Percentiles rank a stretch among this genome's conserved stretches.
Conservation (phyloP, 768 basidiomycete species). For the Boletus edulis region DNA sequence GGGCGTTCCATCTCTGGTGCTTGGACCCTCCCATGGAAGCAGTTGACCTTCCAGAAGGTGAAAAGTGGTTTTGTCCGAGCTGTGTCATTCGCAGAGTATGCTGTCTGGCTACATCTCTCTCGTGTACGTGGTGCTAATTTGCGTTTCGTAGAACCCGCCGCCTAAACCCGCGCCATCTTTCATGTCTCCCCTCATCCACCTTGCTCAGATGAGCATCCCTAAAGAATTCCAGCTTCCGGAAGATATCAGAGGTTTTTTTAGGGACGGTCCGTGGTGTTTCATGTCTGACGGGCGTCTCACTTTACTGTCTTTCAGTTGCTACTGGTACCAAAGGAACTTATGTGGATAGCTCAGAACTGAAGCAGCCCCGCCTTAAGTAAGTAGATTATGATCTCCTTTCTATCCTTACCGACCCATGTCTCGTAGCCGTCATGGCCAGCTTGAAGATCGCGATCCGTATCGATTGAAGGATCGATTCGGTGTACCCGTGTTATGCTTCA, state of each 20-base stretch:
- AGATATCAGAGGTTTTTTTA: slow-evolving; percentile 80
- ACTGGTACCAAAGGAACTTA: slow-evolving; percentile 81
- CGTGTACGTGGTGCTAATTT: slow-evolving; percentile 12
- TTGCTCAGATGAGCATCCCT: slow-evolving; percentile 67
- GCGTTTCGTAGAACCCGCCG: slow-evolving; percentile 51
- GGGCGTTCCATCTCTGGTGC: slow-evolving; percentile 95
- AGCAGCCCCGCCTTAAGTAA: slow-evolving; percentile 80
- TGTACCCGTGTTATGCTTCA: slow-evolving; percentile 83
- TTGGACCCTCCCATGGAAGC: slow-evolving; percentile 93
- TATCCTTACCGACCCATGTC: slow-evolving; percentile 1
- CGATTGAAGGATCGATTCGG: slow-evolving; percentile 84
- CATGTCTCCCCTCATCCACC: slow-evolving; percentile 68
- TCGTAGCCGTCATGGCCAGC: slow-evolving; percentile 75
- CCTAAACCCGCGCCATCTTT: slow-evolving; percentile 67
- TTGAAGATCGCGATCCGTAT: slow-evolving; percentile 90
- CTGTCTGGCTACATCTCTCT: not conserved
- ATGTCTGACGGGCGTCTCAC: slow-evolving; percentile 9
- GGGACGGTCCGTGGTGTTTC: slow-evolving; percentile 62
- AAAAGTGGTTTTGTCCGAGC: slow-evolving; percentile 76
- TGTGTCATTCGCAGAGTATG: slow-evolving; percentile 67
- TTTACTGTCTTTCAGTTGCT: slow-evolving; percentile 52
- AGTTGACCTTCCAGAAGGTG: slow-evolving; percentile 79
- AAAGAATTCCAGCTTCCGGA: slow-evolving; percentile 84
- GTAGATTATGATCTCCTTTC: slow-evolving; percentile 30
- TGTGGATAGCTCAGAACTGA: slow-evolving; percentile 73